Percentiles rank a stretch among this genome's conserved stretches.
These are phyloP conservation scores for Clonostachys rhizophaga DNA, from an alignment of 2,329 filamentous ascomycete species.

Conservation along the genomic window DNA sequence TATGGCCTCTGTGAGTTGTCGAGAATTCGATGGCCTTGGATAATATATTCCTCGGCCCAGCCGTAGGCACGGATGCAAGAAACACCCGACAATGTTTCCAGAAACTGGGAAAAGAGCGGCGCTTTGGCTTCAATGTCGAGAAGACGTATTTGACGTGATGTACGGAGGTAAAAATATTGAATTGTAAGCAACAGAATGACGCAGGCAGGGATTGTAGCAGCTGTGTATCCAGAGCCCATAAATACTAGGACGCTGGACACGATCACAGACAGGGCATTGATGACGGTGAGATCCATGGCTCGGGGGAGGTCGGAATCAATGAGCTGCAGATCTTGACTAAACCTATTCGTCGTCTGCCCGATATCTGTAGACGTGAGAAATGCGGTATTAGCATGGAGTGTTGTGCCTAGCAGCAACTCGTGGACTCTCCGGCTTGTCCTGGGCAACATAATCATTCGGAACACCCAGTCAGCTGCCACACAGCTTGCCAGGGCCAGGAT, in stretches of 20 bases:
- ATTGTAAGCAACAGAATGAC: conserved; percentile 6
- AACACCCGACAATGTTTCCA: conserved; percentile 22
- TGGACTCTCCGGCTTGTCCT: too few relatives aligned
- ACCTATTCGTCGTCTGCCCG: conserved; percentile 27
- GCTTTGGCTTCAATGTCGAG: conserved; percentile 48
- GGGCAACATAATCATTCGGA: too few relatives aligned
- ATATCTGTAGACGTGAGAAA: conserved; percentile 26
- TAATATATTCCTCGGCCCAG: conserved; percentile 19
- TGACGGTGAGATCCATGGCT: too few relatives aligned
- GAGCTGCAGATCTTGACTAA: conserved; percentile 31
- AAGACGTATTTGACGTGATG: conserved; percentile 47
- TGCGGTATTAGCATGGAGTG: conserved; percentile 15
- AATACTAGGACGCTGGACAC: conserved; percentile 4
- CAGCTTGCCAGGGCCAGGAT: too few relatives aligned
- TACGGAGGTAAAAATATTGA: conserved; percentile 28
- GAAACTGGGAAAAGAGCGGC: conserved; percentile 30
- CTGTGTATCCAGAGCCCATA: conserved; percentile 19
- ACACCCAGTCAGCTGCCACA: too few relatives aligned
- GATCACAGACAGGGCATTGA: conserved; percentile 12
- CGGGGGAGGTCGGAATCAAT: conserved; percentile 26
- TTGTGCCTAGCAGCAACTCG: too few relatives aligned
- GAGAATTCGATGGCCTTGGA: conserved; percentile 35
- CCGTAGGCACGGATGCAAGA: conserved; percentile 15
- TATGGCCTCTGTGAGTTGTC: conserved; percentile 11
- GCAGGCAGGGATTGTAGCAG: conserved; percentile 32